These are phyloP conservation scores for Leishmania braziliensis DNA, from an alignment of 208 protist genomes.

Conservation along the genomic window DNA sequence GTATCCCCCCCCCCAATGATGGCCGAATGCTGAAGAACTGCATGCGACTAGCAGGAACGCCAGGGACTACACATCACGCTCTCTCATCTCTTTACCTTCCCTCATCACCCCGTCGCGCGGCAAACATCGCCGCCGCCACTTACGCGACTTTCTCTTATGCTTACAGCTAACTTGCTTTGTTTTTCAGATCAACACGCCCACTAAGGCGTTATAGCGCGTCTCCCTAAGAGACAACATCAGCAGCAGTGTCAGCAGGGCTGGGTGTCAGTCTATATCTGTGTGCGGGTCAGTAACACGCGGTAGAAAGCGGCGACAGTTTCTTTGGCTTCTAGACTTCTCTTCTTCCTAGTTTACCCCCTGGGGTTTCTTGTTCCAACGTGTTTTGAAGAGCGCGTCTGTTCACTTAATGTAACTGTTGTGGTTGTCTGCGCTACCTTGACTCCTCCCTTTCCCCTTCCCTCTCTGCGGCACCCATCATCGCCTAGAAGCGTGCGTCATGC, in stretches of 20 bases:
- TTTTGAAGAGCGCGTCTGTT: background rate
- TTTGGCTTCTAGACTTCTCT: background rate
- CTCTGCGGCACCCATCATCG: background rate
- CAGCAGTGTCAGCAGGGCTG: background rate
- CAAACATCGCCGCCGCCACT: background rate
- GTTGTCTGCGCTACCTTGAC: background rate
- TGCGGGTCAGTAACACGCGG: background rate
- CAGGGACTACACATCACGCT: background rate
- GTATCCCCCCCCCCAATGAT: background rate
- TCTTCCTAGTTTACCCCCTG: background rate
- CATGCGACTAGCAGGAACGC: background rate
- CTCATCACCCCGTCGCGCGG: background rate
- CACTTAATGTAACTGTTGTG: background rate
- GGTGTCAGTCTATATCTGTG: background rate
- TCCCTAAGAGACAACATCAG: background rate
- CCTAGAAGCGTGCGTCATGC: conserved; percentile 9
- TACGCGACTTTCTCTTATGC: background rate
- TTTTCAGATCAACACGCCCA: background rate
- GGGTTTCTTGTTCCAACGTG: background rate
- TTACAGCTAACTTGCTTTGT: background rate
- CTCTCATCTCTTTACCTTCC: background rate
- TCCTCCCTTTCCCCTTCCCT: background rate
- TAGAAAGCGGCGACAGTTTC: background rate
- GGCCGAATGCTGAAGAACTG: background rate
- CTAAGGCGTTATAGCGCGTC: background rate